Conservation (phyloP, 371 early-diverging fungal genomes). For the Coemansia sp. region DNA sequence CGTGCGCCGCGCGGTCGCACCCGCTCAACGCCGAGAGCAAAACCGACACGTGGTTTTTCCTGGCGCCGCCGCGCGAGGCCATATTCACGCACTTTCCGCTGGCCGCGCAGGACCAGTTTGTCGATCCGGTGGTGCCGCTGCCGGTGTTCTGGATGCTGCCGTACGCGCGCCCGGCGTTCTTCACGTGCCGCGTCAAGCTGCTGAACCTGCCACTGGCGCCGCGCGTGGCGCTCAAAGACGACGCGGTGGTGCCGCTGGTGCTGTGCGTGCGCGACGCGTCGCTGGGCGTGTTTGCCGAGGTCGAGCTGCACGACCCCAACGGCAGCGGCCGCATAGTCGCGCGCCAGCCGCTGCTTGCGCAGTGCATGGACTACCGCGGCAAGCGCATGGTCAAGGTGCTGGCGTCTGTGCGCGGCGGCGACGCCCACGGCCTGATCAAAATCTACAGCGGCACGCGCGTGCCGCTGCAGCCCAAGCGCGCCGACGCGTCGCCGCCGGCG, state of each 20-base stretch:
- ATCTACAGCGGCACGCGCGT: conserved; percentile 50
- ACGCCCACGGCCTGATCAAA: conserved; percentile 47
- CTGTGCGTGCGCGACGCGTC: conserved; percentile 43
- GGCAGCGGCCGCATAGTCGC: conserved; percentile 48
- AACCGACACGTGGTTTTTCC: conserved; percentile 50
- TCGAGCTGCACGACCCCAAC: conserved; percentile 49
- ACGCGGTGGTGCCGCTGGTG: conserved; percentile 42
- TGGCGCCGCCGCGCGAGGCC: conserved; percentile 47
- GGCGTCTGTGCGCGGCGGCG: conserved; percentile 31
- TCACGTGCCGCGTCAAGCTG: conserved; percentile 47
- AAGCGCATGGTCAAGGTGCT: conserved; percentile 52
- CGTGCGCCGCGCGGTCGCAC: conserved; percentile 49
- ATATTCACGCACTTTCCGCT: conserved; percentile 52
- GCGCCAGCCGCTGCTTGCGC: conserved; percentile 50
- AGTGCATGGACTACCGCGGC: conserved; percentile 53
- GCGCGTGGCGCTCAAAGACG: conserved; percentile 45
- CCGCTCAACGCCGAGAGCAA: conserved; percentile 42
- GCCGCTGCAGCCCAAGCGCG: conserved; percentile 41
- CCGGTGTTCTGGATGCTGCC: conserved; percentile 54
- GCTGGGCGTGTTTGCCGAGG: conserved; percentile 51
- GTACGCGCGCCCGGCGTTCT: conserved; percentile 50
- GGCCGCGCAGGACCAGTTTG: conserved; percentile 37
- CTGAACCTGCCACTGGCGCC: conserved; percentile 44
- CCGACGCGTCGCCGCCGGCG: conserved; percentile 5
- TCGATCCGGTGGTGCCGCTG: conserved; percentile 48